Base-by-base conservation (phyloP, 1,284 basidiomycete genomes). In the Tylopilus sp. region DNA sequence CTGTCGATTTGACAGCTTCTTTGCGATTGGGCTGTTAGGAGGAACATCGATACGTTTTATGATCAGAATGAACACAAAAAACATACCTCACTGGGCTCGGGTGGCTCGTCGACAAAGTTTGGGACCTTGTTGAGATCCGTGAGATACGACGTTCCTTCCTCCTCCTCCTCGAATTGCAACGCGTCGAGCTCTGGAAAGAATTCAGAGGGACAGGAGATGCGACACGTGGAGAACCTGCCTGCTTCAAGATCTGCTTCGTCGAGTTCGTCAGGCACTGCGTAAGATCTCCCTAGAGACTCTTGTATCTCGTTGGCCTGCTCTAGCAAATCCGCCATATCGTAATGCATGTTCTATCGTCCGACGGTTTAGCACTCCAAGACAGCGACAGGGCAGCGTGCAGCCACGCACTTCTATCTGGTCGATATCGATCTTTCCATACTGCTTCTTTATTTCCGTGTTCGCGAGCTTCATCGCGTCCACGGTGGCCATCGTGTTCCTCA, bases 401-500 rank as follows among this genome's bases (percentile, higher is more conserved):
- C 9, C n/a, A 55, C 58, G 46, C 56, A 94, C 92, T 78, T 99
- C 97, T 61, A 99, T 98, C 81, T 98, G 97, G 76, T 97, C 92
- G 56, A 99, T 84, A 67, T 99, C 88, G 56, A 99, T 86, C 72
- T 96, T 97, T 44, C 96, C 95, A 66, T 99, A 99, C 71, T 98
- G 96, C 68, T 89, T 92, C 71, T 83, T 84, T 75, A 99, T 83
- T 71, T 98, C 94, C 74, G 97, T 97, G 74, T 98, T 98, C 16
- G 97, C 95, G n/a, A 81, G 69, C 65, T 93, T 85, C 95, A 99
- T 98, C 6, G 94, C 97, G 62, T 97, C 93, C 19, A 99, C 86
- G 0, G 97, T 99, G n/a, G 94, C 96, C 97, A 99, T 99, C 60
- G 97, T 99, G 66, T 98, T 99, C 55, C 93, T 84, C 59, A 99